Base-by-base conservation (phyloP, 106 monocot species). In the Dactylorhiza incarnata region DNA sequence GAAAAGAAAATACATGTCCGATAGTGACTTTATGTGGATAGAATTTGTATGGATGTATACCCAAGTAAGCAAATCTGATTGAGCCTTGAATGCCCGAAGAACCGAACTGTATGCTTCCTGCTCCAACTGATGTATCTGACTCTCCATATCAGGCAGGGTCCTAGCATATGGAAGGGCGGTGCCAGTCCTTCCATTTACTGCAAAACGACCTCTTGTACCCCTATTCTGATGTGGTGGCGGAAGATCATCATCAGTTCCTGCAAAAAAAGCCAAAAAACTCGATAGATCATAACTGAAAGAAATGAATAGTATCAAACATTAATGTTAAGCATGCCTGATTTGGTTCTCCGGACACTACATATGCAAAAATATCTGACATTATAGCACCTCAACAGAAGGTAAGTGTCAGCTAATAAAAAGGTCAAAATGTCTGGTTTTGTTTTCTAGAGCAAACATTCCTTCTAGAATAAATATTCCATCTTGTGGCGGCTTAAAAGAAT, bases 201-300 rank as follows among this genome's bases (percentile, higher is more conserved):
- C 49, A 10, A 86, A 67, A 80, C 74, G 88, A 44, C 81, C 87
- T 75, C 87, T 84, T 82, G 76, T 45, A 66, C 81, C 82, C 49
- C 82, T 80, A 77, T 74, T 86, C 22, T 84, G 87, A 84, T 82
- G 74, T 37, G 78, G 74, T 58, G 87, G 87, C 53, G 87, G 93
- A 74, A 93, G 84, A 83, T 93, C 93, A 82, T 93, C 93, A 80
- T 93, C 89, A 77, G 90, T 93, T 17, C 93, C 93, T 93, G 81
- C 49, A 87, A 59, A 56, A 49, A 77, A 6, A 23, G 24, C 22
- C 62, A 63, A 63, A 63, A 22, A 65, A 12, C 65, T 65, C 12
- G 7, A 29, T 12, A 14, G 25, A 65, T 26, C 65, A 26, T 29
- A 26, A 65, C 26, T 26, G 29, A 65, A 65, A 25, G 26, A 65